Base-by-base conservation (phyloP, 768 basidiomycete genomes). In the Lanmaoa pseudosensibilis region DNA sequence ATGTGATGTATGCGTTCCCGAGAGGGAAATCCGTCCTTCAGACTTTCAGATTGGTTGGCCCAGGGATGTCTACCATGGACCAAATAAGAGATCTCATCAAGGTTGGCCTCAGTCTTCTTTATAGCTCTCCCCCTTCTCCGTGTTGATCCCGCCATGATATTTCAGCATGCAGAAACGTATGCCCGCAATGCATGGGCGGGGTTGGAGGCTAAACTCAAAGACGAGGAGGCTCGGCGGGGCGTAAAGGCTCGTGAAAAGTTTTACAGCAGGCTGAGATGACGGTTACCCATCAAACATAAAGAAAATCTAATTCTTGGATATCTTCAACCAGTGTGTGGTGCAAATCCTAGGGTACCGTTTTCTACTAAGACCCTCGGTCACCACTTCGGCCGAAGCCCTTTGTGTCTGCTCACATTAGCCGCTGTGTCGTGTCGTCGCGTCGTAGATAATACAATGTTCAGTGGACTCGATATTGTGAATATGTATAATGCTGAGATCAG, bases 141-240 rank as follows among this genome's bases (percentile, higher is more conserved):
- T 23, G 41, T 41, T 50, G 46, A 90, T 84, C 77, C 73, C 15
- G 81, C 81, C 34, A 2, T 77, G 82, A 71, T 10, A 19, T 46
- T 32, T n/a, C 52, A 93, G 91, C 80, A 75, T 23, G 88, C 86
- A 1, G 83, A 88, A 74, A 80, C 75, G 55, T 82, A 89, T 64
- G 88, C 88, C 0, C 73, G 73, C 36, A 80, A 83, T 16, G 64
- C 88, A 16, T 83, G 79, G 65, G 67, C 65, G 1, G 81, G 84
- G 0, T 65, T 93, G 41, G 83, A 90, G 55, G 63, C 68, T 11
- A 90, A 88, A 66, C 75, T 90, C 37, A 82, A 77, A 59, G 86
- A 86, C 10, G 88, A 88, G 62, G 82, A 86, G 56, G 46, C 80
- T 18, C 74, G 86, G 34, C 75, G 85, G 39, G 83, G 80, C 41